Percentiles rank a stretch among this genome's conserved stretches.
Conservation (phyloP, 2,329 filamentous ascomycete species). For the Triangularia setosa region DNA sequence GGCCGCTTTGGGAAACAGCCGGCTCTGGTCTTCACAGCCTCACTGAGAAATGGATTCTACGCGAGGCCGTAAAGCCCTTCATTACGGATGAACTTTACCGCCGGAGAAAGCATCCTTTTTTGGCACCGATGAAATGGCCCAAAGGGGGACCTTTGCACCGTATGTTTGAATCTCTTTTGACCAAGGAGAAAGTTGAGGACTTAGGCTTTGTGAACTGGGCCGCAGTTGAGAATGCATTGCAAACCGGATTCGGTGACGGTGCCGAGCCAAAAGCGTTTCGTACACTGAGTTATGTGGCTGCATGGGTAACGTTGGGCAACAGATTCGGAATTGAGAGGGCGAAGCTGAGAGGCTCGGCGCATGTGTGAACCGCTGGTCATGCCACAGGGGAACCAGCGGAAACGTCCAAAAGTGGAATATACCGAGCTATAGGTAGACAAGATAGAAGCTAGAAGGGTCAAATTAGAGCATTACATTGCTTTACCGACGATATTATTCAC, state of each 20-base stretch:
- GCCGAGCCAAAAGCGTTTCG: slow-evolving; percentile 35
- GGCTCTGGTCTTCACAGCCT: slow-evolving; percentile 23
- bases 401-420: no score
- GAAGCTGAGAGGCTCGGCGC: background rate
- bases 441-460: no score
- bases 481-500: background rate
- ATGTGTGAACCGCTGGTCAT: no score
- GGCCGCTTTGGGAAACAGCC: background rate
- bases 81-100: slow-evolving; percentile 49
- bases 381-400: no score
- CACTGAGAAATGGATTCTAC: slow-evolving; percentile 47
- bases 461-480: no score
- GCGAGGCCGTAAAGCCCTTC: slow-evolving; percentile 46
- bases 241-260: slow-evolving; percentile 35
- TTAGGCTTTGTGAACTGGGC: slow-evolving; percentile 40
- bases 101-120: slow-evolving; percentile 45
- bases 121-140: slow-evolving; percentile 40
- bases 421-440: no score
- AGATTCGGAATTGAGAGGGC: slow-evolving; percentile 31
- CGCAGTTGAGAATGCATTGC: slow-evolving; percentile 32
- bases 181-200: slow-evolving; percentile 32
- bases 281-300: slow-evolving; percentile 35
- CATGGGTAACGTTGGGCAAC: slow-evolving; percentile 41
- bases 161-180: slow-evolving; percentile 31
- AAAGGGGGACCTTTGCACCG: slow-evolving; percentile 40